A percentile compares a stretch with the other conserved stretches of the same genome.
Evolutionary conservation across 2,329 filamentous ascomycete species (phyloP).

Genomic region (Colletotrichum graminicola): DNA sequence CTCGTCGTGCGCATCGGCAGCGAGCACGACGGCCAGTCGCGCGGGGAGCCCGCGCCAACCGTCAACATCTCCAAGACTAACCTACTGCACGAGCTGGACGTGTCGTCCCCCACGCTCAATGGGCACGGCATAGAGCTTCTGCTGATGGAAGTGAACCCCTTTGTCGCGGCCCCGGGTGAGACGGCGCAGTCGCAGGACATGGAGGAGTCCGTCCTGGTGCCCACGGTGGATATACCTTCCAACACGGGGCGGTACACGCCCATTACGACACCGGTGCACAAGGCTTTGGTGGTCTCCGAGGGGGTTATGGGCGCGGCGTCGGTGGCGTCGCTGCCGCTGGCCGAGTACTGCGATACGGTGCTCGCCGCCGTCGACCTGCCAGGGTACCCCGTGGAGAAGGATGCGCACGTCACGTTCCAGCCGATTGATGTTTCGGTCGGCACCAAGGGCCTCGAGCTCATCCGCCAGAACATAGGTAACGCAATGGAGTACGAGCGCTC

Average conservation of each 20-base stretch:
- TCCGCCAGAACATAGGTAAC: constrained; percentile 78
- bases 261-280: constrained; percentile 86
- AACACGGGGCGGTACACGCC: constrained; percentile 73
- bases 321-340: constrained; percentile 57
- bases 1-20: constrained; percentile 67
- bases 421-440: constrained; percentile 75
- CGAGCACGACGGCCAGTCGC: background rate
- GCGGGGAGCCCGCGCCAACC: constrained; percentile 16
- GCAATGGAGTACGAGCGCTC: constrained; percentile 78
- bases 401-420: constrained; percentile 59
- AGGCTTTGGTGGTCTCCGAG: constrained; percentile 78
- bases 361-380: constrained; percentile 70
- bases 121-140: constrained; percentile 74
- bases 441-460: constrained; percentile 71
- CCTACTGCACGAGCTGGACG: constrained; percentile 68
- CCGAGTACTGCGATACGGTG: constrained; percentile 57
- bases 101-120: constrained; percentile 73
- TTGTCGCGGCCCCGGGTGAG: constrained; percentile 58
- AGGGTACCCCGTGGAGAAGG: constrained; percentile 54
- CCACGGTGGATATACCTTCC: constrained; percentile 78
- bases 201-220: constrained; percentile 79
- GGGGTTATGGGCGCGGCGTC: constrained; percentile 77
- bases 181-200: constrained; percentile 55
- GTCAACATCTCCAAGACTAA: constrained; percentile 45
- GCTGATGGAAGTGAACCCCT: constrained; percentile 63